Evolutionary conservation across 768 basidiomycete genomes (phyloP).

Genomic region (Lentinus brumalis): DNA sequence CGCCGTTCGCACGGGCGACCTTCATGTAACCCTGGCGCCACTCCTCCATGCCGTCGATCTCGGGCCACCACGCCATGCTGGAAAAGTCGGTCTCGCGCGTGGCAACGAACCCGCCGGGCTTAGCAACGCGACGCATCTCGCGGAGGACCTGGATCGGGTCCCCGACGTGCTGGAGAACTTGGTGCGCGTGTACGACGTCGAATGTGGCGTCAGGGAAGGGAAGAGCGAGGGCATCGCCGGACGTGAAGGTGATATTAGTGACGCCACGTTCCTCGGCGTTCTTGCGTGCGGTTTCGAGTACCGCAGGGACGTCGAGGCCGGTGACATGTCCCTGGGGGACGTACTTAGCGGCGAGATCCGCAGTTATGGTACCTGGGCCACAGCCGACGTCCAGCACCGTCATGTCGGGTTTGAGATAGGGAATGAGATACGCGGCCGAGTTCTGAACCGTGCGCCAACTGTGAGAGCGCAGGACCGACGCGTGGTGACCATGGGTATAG

Average conservation of each 20-base stretch:
- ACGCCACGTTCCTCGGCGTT: constrained; percentile 31
- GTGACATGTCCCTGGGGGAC: constrained; percentile 44
- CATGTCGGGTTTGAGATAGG: constrained; percentile 38
- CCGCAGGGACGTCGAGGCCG: constrained; percentile 42
- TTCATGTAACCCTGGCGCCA: constrained; percentile 34
- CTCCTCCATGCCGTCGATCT: constrained; percentile 32
- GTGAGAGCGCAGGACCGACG: constrained; percentile 24
- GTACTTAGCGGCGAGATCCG: constrained; percentile 39
- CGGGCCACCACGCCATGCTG: constrained; percentile 39
- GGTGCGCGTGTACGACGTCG: constrained; percentile 53
- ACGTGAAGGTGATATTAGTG: constrained; percentile 41
- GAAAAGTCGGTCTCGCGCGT: constrained; percentile 44
- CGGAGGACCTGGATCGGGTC: constrained; percentile 42
- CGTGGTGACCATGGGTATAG: constrained; percentile 27
- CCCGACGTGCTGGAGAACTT: constrained; percentile 50
- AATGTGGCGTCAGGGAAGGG: constrained; percentile 43
- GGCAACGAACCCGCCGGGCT: constrained; percentile 48
- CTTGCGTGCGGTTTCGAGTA: constrained; percentile 38
- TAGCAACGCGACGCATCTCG: constrained; percentile 52
- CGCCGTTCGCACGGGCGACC: constrained; percentile 36
- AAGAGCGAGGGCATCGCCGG: constrained; percentile 42
- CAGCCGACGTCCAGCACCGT: constrained; percentile 53
- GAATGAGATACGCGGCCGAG: constrained; percentile 44
- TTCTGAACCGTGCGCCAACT: constrained; percentile 41
- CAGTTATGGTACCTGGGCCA: constrained; percentile 54